These are phyloP conservation scores for Candida krabiensis DNA, from an alignment of 805 yeast species.

Conservation along the genomic window DNA sequence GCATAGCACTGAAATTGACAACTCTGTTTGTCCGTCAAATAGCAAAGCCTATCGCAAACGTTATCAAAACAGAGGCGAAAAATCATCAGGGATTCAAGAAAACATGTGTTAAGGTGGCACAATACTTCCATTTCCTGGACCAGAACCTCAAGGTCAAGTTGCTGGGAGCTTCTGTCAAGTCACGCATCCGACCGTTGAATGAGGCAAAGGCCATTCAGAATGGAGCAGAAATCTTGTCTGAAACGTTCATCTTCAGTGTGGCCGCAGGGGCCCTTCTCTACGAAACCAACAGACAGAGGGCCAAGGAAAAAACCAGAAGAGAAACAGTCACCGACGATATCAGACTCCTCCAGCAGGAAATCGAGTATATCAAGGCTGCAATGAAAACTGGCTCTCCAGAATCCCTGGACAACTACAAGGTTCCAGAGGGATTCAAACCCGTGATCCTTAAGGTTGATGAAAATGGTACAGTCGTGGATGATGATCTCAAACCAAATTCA, in stretches of 20 bases:
- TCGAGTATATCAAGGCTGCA: slow-evolving; percentile 53
- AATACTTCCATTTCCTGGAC: slow-evolving; percentile 66
- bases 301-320: slow-evolving; percentile 59
- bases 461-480: slow-evolving; percentile 16
- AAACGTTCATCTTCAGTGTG: slow-evolving; percentile 72
- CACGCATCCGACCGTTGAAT: slow-evolving; percentile 68
- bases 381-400: slow-evolving; percentile 38
- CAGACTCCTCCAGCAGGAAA: slow-evolving; percentile 65
- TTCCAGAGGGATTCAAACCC: slow-evolving; percentile 50
- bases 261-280: slow-evolving; percentile 75
- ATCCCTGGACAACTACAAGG: slow-evolving; percentile 46
- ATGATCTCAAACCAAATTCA: background rate
- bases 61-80: slow-evolving; percentile 71
- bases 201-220: slow-evolving; percentile 79
- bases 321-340: slow-evolving; percentile 76
- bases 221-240: slow-evolving; percentile 80
- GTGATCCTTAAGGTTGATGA: slow-evolving; percentile 39
- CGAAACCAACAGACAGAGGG: slow-evolving; percentile 67
- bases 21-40: slow-evolving; percentile 71
- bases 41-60: slow-evolving; percentile 75
- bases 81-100: slow-evolving; percentile 64
- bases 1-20: slow-evolving; percentile 71
- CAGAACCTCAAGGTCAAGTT: slow-evolving; percentile 58
- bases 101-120: slow-evolving; percentile 70
- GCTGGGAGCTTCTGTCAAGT: slow-evolving; percentile 51